A percentile compares a stretch with the other conserved stretches of the same genome.
These are phyloP conservation scores for Clonostachys sp. DNA, from an alignment of 2,329 filamentous ascomycete genomes.

Conservation along the genomic window DNA sequence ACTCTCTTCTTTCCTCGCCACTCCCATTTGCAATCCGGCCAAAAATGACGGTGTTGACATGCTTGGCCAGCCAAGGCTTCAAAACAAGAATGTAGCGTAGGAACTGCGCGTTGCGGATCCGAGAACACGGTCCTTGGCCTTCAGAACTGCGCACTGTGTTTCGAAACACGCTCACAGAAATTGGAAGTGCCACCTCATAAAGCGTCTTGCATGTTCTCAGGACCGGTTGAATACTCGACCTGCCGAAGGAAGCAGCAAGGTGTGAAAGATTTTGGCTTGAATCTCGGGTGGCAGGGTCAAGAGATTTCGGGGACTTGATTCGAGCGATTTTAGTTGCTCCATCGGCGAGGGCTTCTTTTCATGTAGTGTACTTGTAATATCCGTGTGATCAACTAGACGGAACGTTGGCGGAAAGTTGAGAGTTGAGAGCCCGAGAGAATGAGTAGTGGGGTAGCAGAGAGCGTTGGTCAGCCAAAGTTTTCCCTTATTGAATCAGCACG, in stretches of 20 bases:
- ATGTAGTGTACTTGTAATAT: too few relatives aligned
- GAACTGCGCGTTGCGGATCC: too few relatives aligned
- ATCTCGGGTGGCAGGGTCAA: neutral
- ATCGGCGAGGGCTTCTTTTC: too few relatives aligned
- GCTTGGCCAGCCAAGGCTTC: neutral
- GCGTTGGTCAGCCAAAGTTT: too few relatives aligned
- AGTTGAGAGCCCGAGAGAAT: too few relatives aligned
- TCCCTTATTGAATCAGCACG: too few relatives aligned
- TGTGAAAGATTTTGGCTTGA: neutral
- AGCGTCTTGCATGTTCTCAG: neutral
- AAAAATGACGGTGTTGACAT: neutral
- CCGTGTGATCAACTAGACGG: too few relatives aligned
- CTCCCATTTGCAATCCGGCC: neutral
- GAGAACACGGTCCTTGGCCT: too few relatives aligned
- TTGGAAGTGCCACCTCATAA: neutral
- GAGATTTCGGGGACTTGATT: neutral
- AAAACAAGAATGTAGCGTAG: neutral
- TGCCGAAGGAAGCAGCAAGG: neutral
- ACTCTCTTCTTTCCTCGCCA: neutral
- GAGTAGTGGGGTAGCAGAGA: too few relatives aligned
- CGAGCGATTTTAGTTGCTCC: too few relatives aligned
- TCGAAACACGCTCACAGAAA: neutral
- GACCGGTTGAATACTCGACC: neutral
- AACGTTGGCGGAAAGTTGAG: too few relatives aligned
- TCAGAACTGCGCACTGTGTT: too few relatives aligned